Evolutionary conservation across 495 filamentous ascomycete species (phyloP), one percentile per base, ranked within the genome.

Genomic region (Penicillium alfredii): DNA sequence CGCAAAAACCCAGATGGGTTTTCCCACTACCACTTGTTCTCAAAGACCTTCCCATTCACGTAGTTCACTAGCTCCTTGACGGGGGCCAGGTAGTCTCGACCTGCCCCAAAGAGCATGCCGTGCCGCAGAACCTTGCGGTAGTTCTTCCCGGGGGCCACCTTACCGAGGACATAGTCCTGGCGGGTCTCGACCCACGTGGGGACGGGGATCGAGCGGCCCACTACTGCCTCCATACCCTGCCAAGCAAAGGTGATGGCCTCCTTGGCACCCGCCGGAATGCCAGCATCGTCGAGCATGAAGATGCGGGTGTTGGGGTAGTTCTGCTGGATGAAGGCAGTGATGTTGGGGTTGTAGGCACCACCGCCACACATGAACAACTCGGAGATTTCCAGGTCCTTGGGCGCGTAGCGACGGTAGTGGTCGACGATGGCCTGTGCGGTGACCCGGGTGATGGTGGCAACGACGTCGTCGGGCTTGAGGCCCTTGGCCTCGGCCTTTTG

Each of bases 321-420:
- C 34, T 59, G 31, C 43, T 76, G 65, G 31, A 79, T 68, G 40
- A 66, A 72, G 4, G 55, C 55, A 6, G 61, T 59, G 44, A 76
- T 78, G 35, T 76, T 77, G 2, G 72, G 74, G 49, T 78, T 76
- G 30, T 65, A 65, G 0, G 72, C 73, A 11, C 74, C 75, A 10
- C 73, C 75, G 10, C 73, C 74, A 53, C 72, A 76, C 68, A 79
- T 74, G 57, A 70, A 79, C 26, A 77, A 68, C 54, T 79, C 74
- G 2, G 58, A 60, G 30, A 69, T 64, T 40, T 70, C 62, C n/a
- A 73, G 51, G 16, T 58, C 57, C 27, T 60, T 47, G 4, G 71
- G 72, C 10, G 66, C 64, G 44, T 69, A 77, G 18, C 67, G 64
- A 10, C 56, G 54, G 58, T 77, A 77, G 32, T 75, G 71, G 8